Evolutionary conservation across 345 rosid species (phyloP).

Genomic region (Adansonia digitata): DNA sequence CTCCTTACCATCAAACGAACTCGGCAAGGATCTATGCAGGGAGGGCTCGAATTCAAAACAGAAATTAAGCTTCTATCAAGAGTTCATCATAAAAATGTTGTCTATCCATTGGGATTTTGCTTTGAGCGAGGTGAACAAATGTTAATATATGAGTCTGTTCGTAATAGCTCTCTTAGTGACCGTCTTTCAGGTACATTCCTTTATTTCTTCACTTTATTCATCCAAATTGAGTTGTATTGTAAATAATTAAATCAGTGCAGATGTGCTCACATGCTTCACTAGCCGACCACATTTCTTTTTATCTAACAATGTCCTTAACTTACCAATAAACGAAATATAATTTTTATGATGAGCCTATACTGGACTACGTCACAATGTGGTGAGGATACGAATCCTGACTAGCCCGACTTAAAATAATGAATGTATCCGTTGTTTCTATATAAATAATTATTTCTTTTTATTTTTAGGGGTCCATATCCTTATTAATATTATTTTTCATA

Average conservation of each 20-base stretch:
- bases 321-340: background rate
- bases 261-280: background rate
- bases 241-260: background rate
- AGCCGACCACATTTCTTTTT: background rate
- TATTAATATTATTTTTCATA: too few species aligned
- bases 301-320: background rate
- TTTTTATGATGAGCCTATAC: background rate
- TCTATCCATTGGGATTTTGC: constrained; percentile 65
- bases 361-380: too few species aligned
- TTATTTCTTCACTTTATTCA: background rate
- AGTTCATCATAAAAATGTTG: constrained; percentile 82
- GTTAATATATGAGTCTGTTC: constrained; percentile 66
- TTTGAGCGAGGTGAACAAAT: constrained; percentile 68
- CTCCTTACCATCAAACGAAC: constrained; percentile 75
- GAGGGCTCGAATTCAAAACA: constrained; percentile 71
- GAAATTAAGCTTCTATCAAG: constrained; percentile 88
- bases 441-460: too few species aligned
- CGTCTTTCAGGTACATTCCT: constrained; percentile 54
- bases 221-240: background rate
- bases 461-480: too few species aligned
- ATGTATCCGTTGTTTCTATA: too few species aligned
- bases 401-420: too few species aligned
- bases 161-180: constrained; percentile 60
- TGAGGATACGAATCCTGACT: too few species aligned
- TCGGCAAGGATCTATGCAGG: constrained; percentile 76